A percentile compares a stretch with the other conserved stretches of the same genome.
Evolutionary conservation across 1,139 yeast genomes (phyloP).

Genomic region (Lodderomyces margitis): DNA sequence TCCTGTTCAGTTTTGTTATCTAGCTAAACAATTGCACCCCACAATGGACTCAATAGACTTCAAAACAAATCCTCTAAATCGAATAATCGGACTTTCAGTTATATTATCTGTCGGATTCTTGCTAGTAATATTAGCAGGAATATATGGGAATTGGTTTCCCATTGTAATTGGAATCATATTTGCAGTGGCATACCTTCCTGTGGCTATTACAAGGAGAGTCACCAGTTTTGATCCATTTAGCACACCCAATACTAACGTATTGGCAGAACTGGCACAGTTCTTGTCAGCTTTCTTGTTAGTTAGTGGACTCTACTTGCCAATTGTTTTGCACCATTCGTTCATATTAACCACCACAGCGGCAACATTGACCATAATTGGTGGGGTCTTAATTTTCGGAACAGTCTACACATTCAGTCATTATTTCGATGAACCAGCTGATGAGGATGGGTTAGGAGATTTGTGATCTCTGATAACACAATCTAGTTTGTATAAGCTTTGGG

Average conservation of each 20-base stretch:
- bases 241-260: constrained; percentile 28
- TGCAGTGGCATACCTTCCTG: constrained; percentile 70
- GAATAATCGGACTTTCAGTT: constrained; percentile 70
- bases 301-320: constrained; percentile 67
- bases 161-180: constrained; percentile 53
- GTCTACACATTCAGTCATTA: constrained; percentile 70
- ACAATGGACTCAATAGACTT: constrained; percentile 30
- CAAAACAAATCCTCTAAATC: constrained; percentile 56
- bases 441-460: constrained; percentile 25
- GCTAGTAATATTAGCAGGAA: constrained; percentile 72
- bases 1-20: too few species aligned
- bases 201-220: constrained; percentile 38
- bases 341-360: constrained; percentile 59
- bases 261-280: constrained; percentile 65
- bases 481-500: too few species aligned
- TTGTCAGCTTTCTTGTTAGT: constrained; percentile 63
- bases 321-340: constrained; percentile 62
- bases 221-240: constrained; percentile 41
- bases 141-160: constrained; percentile 79
- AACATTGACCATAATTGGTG: constrained; percentile 66
- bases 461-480: too few species aligned
- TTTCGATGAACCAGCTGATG: constrained; percentile 60
- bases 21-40: neutral
- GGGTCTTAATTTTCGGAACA: constrained; percentile 66
- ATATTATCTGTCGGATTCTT: constrained; percentile 78